phyloP scores from a whole-genome alignment of 2,329 filamentous ascomycete genomes.

The Sporothrix euskadiensis region DNA sequence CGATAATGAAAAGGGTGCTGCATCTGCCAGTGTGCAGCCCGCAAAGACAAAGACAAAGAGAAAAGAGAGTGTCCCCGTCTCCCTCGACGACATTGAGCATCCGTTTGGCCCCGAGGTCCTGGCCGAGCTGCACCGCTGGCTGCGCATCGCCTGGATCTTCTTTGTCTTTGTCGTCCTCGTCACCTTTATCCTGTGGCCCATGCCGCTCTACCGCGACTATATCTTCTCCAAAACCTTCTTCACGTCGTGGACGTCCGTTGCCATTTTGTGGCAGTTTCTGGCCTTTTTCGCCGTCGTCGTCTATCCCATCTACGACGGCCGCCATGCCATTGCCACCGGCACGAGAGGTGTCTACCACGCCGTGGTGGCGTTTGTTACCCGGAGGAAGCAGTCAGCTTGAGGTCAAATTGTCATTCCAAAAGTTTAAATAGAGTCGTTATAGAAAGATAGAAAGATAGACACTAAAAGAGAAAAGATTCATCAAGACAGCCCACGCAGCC shows the following conservation, averaged over 20 bases:
- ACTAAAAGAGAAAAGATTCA: no score
- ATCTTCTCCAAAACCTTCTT: slow-evolving; percentile 52
- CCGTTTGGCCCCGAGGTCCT: slow-evolving; percentile 24
- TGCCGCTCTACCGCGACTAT: slow-evolving; percentile 52
- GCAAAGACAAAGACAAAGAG: no score
- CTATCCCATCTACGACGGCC: slow-evolving; percentile 51
- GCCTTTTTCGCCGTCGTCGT: slow-evolving; percentile 49
- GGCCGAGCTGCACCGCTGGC: slow-evolving; percentile 26
- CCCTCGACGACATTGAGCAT: slow-evolving; percentile 45
- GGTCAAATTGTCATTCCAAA: no score
- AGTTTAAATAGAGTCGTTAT: no score
- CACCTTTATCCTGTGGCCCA: slow-evolving; percentile 51
- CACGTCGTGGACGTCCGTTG: slow-evolving; percentile 47
- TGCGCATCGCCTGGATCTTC: slow-evolving; percentile 25
- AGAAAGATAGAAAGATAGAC: no score
- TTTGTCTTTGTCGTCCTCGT: slow-evolving; percentile 40
- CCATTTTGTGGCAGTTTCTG: slow-evolving; percentile 51
- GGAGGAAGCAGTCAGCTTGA: background rate
- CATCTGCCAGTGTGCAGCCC: background rate
- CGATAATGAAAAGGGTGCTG: background rate
- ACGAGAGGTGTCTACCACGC: slow-evolving; percentile 14
- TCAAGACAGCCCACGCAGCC: no score
- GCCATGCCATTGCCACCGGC: slow-evolving; percentile 24
- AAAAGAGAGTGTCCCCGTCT: slow-evolving; percentile 22
- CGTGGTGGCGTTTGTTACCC: background rate